A percentile compares a stretch with the other conserved stretches of the same genome.
Evolutionary conservation across 2,329 filamentous ascomycete species (phyloP).

Genomic region (Exutisphaerella laricina): DNA sequence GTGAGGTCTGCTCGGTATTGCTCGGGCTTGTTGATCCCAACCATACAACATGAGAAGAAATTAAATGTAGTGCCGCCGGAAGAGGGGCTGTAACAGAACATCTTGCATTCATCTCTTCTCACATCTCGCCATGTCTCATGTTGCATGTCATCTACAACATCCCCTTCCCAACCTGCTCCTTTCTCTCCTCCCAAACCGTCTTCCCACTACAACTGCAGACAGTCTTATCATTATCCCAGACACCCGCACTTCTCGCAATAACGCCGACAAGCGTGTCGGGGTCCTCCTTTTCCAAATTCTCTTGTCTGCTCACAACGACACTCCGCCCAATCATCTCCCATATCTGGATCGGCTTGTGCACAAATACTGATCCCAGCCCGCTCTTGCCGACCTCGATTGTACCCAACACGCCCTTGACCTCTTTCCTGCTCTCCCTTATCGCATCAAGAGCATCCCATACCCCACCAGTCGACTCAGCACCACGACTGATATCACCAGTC

Average conservation of each 20-base stretch:
- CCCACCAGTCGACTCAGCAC: constrained; percentile 73
- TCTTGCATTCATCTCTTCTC: no score
- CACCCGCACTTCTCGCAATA: constrained; percentile 90
- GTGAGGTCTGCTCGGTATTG: no score
- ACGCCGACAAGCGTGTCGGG: constrained; percentile 84
- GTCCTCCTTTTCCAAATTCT: constrained; percentile 61
- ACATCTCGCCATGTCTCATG: no score
- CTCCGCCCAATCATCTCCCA: constrained; percentile 96
- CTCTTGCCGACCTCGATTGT: constrained; percentile 67
- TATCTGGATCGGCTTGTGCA: constrained; percentile 76
- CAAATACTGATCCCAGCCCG: constrained; percentile 71
- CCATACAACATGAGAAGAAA: no score
- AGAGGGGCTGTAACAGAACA: no score
- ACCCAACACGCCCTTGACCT: constrained; percentile 62
- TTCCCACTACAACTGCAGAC: constrained; percentile 97
- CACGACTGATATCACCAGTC: constrained; percentile 78
- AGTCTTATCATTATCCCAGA: constrained; percentile 98
- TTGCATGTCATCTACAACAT: constrained; percentile 70
- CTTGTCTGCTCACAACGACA: constrained; percentile 68
- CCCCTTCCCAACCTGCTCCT: constrained; percentile 80
- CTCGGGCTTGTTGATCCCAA: no score
- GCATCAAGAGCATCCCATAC: constrained; percentile 63
- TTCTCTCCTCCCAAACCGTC: constrained; percentile 95
- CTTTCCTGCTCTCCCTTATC: constrained; percentile 41
- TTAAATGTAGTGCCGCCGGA: no score